phyloP scores from a whole-genome alignment of 306 rosid genomes.

The Lathyrus tuberosus region DNA sequence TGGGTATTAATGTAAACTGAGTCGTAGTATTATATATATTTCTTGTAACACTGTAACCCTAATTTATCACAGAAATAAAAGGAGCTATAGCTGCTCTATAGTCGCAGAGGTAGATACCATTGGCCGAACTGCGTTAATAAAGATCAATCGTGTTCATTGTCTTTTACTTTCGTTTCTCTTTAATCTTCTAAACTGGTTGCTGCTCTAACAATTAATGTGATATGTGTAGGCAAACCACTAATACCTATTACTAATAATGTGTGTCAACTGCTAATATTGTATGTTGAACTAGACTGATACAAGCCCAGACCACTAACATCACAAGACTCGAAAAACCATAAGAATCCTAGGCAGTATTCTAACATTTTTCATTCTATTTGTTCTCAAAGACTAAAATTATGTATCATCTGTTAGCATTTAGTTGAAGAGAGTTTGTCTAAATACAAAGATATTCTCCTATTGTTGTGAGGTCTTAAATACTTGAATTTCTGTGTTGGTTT shows the following conservation, averaged over 20 bases:
- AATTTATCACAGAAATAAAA: too few species aligned
- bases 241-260: slow-evolving; percentile 12
- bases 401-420: slow-evolving; percentile 14
- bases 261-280: slow-evolving; percentile 17
- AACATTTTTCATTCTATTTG: slow-evolving; percentile 19
- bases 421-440: slow-evolving; percentile 18
- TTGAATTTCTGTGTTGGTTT: slow-evolving; percentile 18
- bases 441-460: slow-evolving; percentile 6
- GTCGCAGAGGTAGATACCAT: too few species aligned
- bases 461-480: slow-evolving; percentile 23
- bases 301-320: neutral
- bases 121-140: too few species aligned
- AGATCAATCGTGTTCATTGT: too few species aligned
- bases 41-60: too few species aligned
- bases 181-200: too few species aligned
- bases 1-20: too few species aligned
- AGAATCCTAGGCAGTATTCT: slow-evolving; percentile 4
- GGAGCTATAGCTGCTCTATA: too few species aligned
- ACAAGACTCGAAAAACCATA: slow-evolving; percentile 7
- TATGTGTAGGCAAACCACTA: too few species aligned
- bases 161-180: too few species aligned
- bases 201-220: slow-evolving; percentile 5
- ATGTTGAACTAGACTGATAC: slow-evolving; percentile 7
- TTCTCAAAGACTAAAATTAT: slow-evolving; percentile 23
- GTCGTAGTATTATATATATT: too few species aligned